A percentile compares a stretch with the other conserved stretches of the same genome.
Conservation (phyloP, 352 stramenopile species). For the Hyaloperonospora brassicae region DNA sequence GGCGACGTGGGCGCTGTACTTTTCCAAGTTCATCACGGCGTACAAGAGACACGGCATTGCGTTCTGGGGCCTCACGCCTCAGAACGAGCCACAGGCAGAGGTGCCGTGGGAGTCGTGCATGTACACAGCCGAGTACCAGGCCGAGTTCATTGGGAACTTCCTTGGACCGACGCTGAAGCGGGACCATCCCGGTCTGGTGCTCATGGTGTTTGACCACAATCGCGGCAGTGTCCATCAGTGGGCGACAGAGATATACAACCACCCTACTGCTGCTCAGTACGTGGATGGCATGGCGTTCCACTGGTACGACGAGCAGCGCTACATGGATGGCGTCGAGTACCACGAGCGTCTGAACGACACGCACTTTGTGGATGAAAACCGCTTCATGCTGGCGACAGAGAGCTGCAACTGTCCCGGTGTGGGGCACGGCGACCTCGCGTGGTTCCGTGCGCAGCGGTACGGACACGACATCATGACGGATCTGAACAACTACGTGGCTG, state of each 20-base stretch:
- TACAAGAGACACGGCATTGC: slow-evolving; percentile 79
- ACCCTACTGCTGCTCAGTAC: slow-evolving; percentile 56
- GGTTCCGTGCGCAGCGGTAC: slow-evolving; percentile 83
- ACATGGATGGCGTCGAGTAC: slow-evolving; percentile 73
- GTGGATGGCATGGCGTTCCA: slow-evolving; percentile 86
- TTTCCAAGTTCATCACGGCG: slow-evolving; percentile 87
- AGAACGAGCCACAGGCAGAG: slow-evolving; percentile 86
- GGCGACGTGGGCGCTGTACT: slow-evolving; percentile 83
- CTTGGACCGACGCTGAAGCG: slow-evolving; percentile 73
- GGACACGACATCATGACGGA: slow-evolving; percentile 88
- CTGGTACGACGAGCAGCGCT: slow-evolving; percentile 58
- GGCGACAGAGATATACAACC: slow-evolving; percentile 62
- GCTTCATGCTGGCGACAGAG: slow-evolving; percentile 70
- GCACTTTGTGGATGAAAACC: slow-evolving; percentile 50
- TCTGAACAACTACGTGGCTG: slow-evolving; percentile 80
- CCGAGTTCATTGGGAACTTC: slow-evolving; percentile 76
- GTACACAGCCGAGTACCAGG: slow-evolving; percentile 48
- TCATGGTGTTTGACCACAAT: slow-evolving; percentile 91
- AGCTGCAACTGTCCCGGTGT: slow-evolving; percentile 74
- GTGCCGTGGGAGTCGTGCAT: slow-evolving; percentile 69
- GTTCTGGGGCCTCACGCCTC: slow-evolving; percentile 86
- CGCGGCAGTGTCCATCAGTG: slow-evolving; percentile 65
- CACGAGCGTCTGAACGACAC: slow-evolving; percentile 76
- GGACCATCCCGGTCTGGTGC: slow-evolving; percentile 84
- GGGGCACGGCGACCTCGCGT: slow-evolving; percentile 46